A percentile compares a stretch with the other conserved stretches of the same genome.
phyloP scores from a whole-genome alignment of 202 grass and related monocot genomes.

The Zizania palustris region DNA sequence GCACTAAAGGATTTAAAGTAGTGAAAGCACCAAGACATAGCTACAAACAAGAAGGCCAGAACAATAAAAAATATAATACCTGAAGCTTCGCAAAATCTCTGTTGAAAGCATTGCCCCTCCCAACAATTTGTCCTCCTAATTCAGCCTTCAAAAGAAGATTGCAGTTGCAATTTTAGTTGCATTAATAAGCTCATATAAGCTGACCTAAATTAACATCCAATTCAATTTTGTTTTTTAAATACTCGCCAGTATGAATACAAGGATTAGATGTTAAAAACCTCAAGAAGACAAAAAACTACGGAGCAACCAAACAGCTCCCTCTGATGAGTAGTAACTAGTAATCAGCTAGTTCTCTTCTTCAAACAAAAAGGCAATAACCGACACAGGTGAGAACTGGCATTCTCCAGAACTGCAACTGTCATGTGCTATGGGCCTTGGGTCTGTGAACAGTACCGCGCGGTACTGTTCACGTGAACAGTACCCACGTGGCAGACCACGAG shows the following conservation, averaged over 20 bases:
- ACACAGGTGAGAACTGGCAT: neutral
- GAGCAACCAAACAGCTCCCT: constrained; percentile 9
- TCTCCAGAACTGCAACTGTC: constrained; percentile 24
- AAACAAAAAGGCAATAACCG: constrained; percentile 15
- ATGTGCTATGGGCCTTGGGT: too few relatives aligned
- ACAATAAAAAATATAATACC: constrained; percentile 44
- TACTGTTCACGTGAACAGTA: too few relatives aligned
- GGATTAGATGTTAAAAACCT: neutral
- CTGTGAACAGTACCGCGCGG: too few relatives aligned
- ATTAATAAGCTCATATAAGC: constrained; percentile 6
- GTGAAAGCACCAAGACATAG: constrained; percentile 7
- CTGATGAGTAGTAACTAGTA: neutral
- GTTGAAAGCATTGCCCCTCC: constrained; percentile 57
- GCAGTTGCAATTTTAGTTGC: constrained; percentile 21
- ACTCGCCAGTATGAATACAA: neutral
- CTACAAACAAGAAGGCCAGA: constrained; percentile 16
- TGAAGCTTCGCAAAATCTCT: constrained; percentile 66
- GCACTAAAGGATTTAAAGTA: neutral
- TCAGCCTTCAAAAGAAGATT: constrained; percentile 59
- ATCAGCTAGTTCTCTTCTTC: constrained; percentile 19
- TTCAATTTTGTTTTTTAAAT: constrained; percentile 18
- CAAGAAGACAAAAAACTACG: neutral
- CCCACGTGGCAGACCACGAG: too few relatives aligned
- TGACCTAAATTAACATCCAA: neutral
- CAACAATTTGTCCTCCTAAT: constrained; percentile 67